Base-by-base conservation (phyloP, 306 rosid genomes). In the Quercus alba region DNA sequence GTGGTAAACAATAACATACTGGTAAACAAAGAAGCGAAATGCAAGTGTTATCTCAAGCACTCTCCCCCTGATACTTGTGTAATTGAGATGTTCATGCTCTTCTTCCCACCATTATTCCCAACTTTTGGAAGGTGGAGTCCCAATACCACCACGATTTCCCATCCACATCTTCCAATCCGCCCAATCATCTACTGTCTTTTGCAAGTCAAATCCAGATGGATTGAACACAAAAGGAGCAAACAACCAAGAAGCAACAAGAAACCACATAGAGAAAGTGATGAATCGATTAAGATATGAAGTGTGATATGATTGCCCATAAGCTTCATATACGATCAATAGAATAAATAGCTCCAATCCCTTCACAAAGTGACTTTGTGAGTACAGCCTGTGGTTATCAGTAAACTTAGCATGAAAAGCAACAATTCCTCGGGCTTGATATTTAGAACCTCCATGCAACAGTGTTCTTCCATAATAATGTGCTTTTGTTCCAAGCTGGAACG, bases 131-230 rank as follows among this genome's bases (percentile, higher is more conserved):
- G n/a, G n/a, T n/a, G n/a, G n/a, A n/a, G n/a, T n/a, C n/a, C n/a
- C n/a, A n/a, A n/a, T n/a, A n/a, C n/a, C n/a, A n/a, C n/a, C n/a
- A n/a, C n/a, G n/a, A n/a, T n/a, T n/a, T n/a, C n/a, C n/a, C n/a
- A n/a, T 25, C 26, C 26, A 93, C 69, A 96, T 87, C 83, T 93
- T 95, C 98, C 98, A 95, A 77, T 93, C 99, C 19, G 93, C 81
- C 98, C 98, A 95, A 84, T 95, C 99, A 51, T 95, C 98, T 78
- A 93, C 98, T 13, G 93, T 95, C 79, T 95, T 93, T 88, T 88
- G 99, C 99, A 98, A 93, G 69, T 95, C 97, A 82, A 95, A 95
- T 26, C 94, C 94, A 66, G 97, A 95, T 17, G 99, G 99, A 80
- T 93, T 90, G 86, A 95, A 93, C 82, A 93, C 72, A 77, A 89